Conservation (phyloP, 257 asterid genomes). For the Fraxinus cuspidata region DNA sequence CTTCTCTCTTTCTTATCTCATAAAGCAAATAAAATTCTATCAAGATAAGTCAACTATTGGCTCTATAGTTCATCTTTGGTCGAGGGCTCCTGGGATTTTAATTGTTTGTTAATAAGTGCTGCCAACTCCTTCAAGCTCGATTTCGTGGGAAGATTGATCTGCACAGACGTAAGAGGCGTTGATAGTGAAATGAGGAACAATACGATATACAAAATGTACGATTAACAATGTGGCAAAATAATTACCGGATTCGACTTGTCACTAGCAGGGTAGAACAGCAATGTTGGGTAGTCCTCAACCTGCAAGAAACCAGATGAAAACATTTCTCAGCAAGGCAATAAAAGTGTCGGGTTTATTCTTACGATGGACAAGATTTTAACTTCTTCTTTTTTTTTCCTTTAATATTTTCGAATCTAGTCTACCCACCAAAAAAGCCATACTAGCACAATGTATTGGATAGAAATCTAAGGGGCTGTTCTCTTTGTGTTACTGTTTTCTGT, state of each 20-base stretch:
- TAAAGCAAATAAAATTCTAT: neutral
- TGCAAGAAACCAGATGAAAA: conserved; percentile 32
- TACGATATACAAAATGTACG: neutral
- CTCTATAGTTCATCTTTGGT: conserved; percentile 77
- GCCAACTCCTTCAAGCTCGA: conserved; percentile 79
- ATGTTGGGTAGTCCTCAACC: conserved; percentile 84
- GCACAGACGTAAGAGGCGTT: conserved; percentile 16
- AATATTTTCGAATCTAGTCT: neutral
- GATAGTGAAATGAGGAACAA: neutral
- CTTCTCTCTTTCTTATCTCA: neutral
- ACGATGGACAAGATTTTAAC: too few relatives aligned
- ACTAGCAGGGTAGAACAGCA: conserved; percentile 72
- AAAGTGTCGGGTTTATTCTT: neutral
- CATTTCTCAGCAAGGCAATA: neutral
- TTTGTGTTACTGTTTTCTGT: too few relatives aligned
- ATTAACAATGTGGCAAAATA: neutral
- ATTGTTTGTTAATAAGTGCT: conserved; percentile 62
- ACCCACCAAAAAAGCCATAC: neutral
- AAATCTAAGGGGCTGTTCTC: too few relatives aligned
- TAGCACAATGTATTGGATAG: neutral
- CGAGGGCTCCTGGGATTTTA: conserved; percentile 49
- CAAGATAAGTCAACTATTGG: conserved; percentile 16
- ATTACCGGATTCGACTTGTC: conserved; percentile 75
- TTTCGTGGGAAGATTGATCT: conserved; percentile 70
- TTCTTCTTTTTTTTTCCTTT: too few relatives aligned